A percentile compares a stretch with the other conserved stretches of the same genome.
phyloP scores from a whole-genome alignment of 2,329 filamentous ascomycete genomes.

The Hymenotorrendiella dingleyae region DNA sequence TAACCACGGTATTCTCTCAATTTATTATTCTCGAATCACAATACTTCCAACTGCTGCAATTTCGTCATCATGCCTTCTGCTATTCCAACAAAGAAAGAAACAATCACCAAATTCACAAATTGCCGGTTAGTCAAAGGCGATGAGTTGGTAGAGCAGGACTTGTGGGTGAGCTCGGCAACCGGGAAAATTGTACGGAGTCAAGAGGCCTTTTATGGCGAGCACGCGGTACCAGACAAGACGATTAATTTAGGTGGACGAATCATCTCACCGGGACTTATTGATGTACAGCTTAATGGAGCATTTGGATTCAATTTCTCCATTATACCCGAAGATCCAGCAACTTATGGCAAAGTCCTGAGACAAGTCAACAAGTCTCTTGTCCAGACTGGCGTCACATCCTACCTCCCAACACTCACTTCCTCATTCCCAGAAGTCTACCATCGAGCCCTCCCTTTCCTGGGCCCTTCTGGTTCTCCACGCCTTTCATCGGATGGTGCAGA shows the following conservation, averaged over 20 bases:
- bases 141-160: slow-evolving; percentile 63
- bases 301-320: slow-evolving; percentile 91
- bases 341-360: slow-evolving; percentile 67
- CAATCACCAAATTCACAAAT: slow-evolving; percentile 84
- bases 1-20: slow-evolving; percentile 6
- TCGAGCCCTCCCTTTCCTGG: slow-evolving; percentile 70
- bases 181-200: slow-evolving; percentile 76
- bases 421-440: slow-evolving; percentile 78
- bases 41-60: neutral
- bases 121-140: slow-evolving; percentile 69
- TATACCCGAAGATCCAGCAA: slow-evolving; percentile 58
- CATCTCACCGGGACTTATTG: slow-evolving; percentile 79
- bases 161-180: slow-evolving; percentile 80
- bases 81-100: slow-evolving; percentile 37
- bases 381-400: slow-evolving; percentile 79
- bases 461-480: slow-evolving; percentile 58
- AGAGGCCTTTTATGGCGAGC: slow-evolving; percentile 61
- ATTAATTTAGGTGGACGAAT: slow-evolving; percentile 80
- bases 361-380: slow-evolving; percentile 67
- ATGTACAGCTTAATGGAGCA: slow-evolving; percentile 86
- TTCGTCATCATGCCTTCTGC: slow-evolving; percentile 33
- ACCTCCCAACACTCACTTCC: slow-evolving; percentile 79
- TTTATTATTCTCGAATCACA: neutral
- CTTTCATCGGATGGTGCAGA: slow-evolving; percentile 67
- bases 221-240: slow-evolving; percentile 63